Evolutionary conservation across 1,284 basidiomycete species (phyloP), one percentile per base, ranked within the genome.

Genomic region (Coriolopsis trogii): DNA sequence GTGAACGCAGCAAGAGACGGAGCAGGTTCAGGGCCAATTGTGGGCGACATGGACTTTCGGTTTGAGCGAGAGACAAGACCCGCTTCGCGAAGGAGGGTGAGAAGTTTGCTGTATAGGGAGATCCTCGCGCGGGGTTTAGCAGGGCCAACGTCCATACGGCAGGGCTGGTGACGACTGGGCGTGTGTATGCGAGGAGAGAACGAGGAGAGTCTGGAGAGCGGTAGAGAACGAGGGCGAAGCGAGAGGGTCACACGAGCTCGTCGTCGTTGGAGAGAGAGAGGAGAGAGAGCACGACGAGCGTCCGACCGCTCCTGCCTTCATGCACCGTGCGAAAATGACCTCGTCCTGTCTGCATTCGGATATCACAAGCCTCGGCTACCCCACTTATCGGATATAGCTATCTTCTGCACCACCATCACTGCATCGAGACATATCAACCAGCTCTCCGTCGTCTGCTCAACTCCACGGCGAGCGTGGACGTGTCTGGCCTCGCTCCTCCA

Each of bases 11-110:
- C 52, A 23, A 58, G 24, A 7, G 58, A 34, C 30, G 62, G 49
- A 3, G 56, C 25, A 23, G 66, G 47, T 9, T 68, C 66, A 49
- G 66, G 64, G 34, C 64, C 66, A 41, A 66, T 15, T 16, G 67
- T 62, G n/a, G 66, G 62, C 13, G 62, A 38, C 66, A 67, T 69
- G 39, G 56, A 47, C 41, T 25, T 51, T 34, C 51, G 42, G 28
- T 49, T 47, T 36, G 57, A 34, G 24, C 55, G 49, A 38, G 63
- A 53, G 28, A 62, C 41, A 44, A 63, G 38, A 45, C 56, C 55
- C 44, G 55, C 49, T 52, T 54, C 42, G 51, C 51, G 58, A 40
- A 67, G 51, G 40, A 51, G 42, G 44, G 53, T 44, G 34, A 65
- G 54, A 51, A 67, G 43, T 47, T 60, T 62, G 46, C 46, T 60